Percentiles rank a stretch among this genome's conserved stretches.
phyloP scores from a whole-genome alignment of 2,329 filamentous ascomycete genomes.

The Xylaria polymorpha region DNA sequence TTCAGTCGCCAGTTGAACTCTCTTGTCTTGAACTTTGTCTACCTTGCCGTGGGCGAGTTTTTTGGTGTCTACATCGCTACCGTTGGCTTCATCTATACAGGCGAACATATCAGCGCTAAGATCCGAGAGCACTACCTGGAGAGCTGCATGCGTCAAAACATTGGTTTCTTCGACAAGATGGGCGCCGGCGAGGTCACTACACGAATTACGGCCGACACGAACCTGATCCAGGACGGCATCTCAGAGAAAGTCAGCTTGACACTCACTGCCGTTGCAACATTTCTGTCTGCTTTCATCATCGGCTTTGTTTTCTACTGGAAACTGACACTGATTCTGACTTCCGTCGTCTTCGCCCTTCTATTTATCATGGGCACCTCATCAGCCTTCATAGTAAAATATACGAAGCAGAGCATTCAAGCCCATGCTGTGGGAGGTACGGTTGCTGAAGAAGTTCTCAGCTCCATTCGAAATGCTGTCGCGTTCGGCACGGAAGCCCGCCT shows the following conservation, averaged over 20 bases:
- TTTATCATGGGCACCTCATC: slow-evolving; percentile 80
- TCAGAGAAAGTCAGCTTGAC: slow-evolving; percentile 89
- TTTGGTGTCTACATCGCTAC: slow-evolving; percentile 81
- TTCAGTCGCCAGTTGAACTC: slow-evolving; percentile 71
- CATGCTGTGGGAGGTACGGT: slow-evolving; percentile 89
- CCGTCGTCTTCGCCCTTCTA: slow-evolving; percentile 83
- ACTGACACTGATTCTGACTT: slow-evolving; percentile 86
- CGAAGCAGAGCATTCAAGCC: slow-evolving; percentile 79
- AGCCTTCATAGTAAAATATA: slow-evolving; percentile 81
- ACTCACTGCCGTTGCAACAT: slow-evolving; percentile 80
- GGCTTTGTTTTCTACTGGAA: slow-evolving; percentile 94
- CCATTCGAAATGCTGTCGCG: slow-evolving; percentile 89
- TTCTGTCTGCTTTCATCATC: slow-evolving; percentile 89
- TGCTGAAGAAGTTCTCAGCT: slow-evolving; percentile 94
- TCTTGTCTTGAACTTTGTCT: slow-evolving; percentile 85
- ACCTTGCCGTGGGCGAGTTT: slow-evolving; percentile 85
- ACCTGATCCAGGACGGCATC: slow-evolving; percentile 92
- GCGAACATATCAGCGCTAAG: slow-evolving; percentile 81
- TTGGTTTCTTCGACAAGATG: slow-evolving; percentile 92
- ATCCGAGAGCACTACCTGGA: slow-evolving; percentile 86
- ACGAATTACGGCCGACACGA: slow-evolving; percentile 92
- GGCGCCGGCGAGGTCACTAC: slow-evolving; percentile 95
- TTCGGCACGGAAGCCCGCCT: slow-evolving; percentile 94
- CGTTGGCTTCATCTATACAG: slow-evolving; percentile 89
- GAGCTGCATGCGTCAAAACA: slow-evolving; percentile 87